These are phyloP conservation scores for Trebouxia gelatinosa DNA, from an alignment of 163 green algal genomes.

Conservation along the genomic window DNA sequence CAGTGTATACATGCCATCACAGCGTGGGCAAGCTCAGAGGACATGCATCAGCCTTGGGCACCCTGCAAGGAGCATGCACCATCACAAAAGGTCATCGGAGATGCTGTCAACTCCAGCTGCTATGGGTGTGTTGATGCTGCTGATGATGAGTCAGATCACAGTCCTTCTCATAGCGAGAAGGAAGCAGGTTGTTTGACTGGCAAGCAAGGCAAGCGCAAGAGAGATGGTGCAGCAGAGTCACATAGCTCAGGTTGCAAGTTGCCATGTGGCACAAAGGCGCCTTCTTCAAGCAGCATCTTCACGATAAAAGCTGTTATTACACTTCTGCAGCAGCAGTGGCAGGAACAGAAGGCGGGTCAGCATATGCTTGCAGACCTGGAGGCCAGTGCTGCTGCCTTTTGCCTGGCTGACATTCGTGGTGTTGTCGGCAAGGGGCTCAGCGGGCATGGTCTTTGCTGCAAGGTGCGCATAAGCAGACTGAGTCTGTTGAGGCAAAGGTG, in stretches of 20 bases:
- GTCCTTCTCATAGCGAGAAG: background rate
- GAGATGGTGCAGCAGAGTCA: background rate
- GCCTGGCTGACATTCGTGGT: too few relatives aligned
- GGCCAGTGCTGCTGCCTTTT: too few relatives aligned
- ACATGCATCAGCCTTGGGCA: background rate
- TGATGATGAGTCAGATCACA: background rate
- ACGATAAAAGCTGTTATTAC: background rate
- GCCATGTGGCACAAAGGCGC: background rate
- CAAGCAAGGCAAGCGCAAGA: background rate
- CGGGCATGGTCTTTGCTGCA: too few relatives aligned
- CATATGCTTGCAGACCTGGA: too few relatives aligned
- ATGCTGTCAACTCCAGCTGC: background rate
- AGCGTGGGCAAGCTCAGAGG: background rate
- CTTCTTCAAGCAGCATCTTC: background rate
- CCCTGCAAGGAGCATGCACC: background rate
- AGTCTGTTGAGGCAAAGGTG: background rate
- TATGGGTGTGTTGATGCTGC: background rate
- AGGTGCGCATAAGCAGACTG: background rate
- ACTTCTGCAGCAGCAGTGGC: background rate
- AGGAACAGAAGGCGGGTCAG: too few relatives aligned
- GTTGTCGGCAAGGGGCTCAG: too few relatives aligned
- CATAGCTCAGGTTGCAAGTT: background rate
- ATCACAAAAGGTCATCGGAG: background rate
- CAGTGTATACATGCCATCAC: too few relatives aligned
- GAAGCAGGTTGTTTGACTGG: background rate